phyloP scores from a whole-genome alignment of 768 basidiomycete species.

The Cystofilobasidium ferigula region DNA sequence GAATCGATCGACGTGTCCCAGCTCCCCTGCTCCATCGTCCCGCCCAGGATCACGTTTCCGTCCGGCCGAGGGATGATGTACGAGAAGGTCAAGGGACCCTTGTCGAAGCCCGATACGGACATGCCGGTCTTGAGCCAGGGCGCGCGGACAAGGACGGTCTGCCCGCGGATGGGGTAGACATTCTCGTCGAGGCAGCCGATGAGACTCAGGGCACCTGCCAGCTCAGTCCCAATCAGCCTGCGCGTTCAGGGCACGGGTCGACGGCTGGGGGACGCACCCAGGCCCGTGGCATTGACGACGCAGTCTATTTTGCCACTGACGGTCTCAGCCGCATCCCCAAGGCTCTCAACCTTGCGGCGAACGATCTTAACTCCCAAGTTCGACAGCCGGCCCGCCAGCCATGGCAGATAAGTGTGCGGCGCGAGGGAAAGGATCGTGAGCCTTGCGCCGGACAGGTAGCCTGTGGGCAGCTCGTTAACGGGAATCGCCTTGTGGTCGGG shows the following conservation, averaged over 20 bases:
- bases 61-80: conserved; percentile 57
- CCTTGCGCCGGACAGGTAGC: background rate
- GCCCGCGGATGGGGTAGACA: conserved; percentile 69
- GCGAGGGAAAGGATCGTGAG: conserved; percentile 13
- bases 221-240: background rate
- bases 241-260: background rate
- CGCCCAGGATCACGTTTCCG: conserved; percentile 48
- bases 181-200: conserved; percentile 69
- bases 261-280: conserved; percentile 37
- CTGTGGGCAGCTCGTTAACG: background rate
- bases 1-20: conserved; percentile 48
- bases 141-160: conserved; percentile 64
- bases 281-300: conserved; percentile 51
- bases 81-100: conserved; percentile 30
- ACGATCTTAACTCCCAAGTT: conserved; percentile 44
- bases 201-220: conserved; percentile 53
- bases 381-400: conserved; percentile 43
- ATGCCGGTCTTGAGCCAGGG: conserved; percentile 47
- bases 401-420: conserved; percentile 43
- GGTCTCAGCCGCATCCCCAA: conserved; percentile 45
- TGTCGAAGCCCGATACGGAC: conserved; percentile 13
- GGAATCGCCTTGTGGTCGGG: conserved; percentile 9
- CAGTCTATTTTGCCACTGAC: conserved; percentile 37
- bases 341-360: conserved; percentile 41
- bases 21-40: conserved; percentile 46